A percentile compares a stretch with the other conserved stretches of the same genome.
Evolutionary conservation across 176 grass and related monocot genomes (phyloP).

Genomic region (Musa itinerans): DNA sequence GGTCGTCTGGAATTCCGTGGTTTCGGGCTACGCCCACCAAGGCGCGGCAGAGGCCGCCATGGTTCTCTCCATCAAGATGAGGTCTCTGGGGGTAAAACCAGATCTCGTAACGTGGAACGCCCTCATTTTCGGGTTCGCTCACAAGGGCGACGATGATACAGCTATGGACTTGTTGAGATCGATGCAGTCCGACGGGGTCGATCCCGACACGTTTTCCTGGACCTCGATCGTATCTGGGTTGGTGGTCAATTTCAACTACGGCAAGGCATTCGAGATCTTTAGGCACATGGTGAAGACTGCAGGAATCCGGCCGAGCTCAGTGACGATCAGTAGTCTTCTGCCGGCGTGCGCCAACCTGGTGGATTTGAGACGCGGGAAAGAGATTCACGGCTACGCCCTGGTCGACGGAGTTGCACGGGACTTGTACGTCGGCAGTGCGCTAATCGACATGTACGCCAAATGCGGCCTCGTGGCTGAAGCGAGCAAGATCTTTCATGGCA

Average conservation of each 20-base stretch:
- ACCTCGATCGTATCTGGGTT: slow-evolving; percentile 43
- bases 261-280: slow-evolving; percentile 32
- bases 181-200: slow-evolving; percentile 38
- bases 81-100: slow-evolving; percentile 19
- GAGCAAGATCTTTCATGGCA: slow-evolving; percentile 30
- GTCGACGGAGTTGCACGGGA: slow-evolving; percentile 27
- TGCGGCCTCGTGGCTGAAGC: slow-evolving; percentile 40
- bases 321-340: slow-evolving; percentile 44
- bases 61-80: slow-evolving; percentile 43
- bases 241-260: slow-evolving; percentile 46
- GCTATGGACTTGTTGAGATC: slow-evolving; percentile 25
- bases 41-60: slow-evolving; percentile 31
- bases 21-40: slow-evolving; percentile 49
- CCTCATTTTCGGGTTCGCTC: slow-evolving; percentile 35
- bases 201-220: slow-evolving; percentile 52
- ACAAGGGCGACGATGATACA: slow-evolving; percentile 26
- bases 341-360: slow-evolving; percentile 45
- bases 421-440: slow-evolving; percentile 37
- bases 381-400: slow-evolving; percentile 45
- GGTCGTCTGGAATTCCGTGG: slow-evolving; percentile 51
- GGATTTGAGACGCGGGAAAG: slow-evolving; percentile 46
- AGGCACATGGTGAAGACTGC: slow-evolving; percentile 29
- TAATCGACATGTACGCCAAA: slow-evolving; percentile 63
- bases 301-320: slow-evolving; percentile 29
- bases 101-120: slow-evolving; percentile 57